These are phyloP conservation scores for Babesia divergens DNA, from an alignment of 169 alveolate genomes.

Conservation along the genomic window DNA sequence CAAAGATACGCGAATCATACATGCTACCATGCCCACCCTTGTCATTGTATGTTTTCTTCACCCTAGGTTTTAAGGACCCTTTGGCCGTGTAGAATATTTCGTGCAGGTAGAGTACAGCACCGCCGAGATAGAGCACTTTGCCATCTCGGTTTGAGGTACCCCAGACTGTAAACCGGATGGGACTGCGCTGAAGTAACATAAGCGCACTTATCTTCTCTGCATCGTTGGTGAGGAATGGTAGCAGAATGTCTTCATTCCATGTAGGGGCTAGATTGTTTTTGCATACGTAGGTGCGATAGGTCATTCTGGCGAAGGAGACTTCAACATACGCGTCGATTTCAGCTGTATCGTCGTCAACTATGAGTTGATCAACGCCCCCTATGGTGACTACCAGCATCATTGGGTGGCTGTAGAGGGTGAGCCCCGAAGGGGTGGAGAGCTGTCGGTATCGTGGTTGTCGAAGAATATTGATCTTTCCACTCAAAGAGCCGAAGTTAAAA, in stretches of 20 bases:
- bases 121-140: conserved; percentile 64
- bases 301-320: conserved; percentile 63
- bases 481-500: conserved; percentile 63
- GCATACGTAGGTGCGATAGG: conserved; percentile 60
- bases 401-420: conserved; percentile 31
- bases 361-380: conserved; percentile 64
- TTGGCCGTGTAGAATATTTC: conserved; percentile 71
- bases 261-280: conserved; percentile 62
- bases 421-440: conserved; percentile 6
- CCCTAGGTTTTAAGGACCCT: conserved; percentile 34
- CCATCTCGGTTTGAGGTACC: conserved; percentile 59
- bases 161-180: conserved; percentile 70
- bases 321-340: conserved; percentile 68
- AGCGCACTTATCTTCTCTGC: conserved; percentile 39
- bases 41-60: conserved; percentile 33
- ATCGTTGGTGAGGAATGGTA: conserved; percentile 59
- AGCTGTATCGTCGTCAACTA: conserved; percentile 56
- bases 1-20: conserved; percentile 51
- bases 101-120: conserved; percentile 47
- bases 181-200: conserved; percentile 56
- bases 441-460: conserved; percentile 73
- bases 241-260: conserved; percentile 65
- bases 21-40: conserved; percentile 16
- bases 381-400: conserved; percentile 61
- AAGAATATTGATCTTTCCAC: conserved; percentile 60